Conservation (phyloP, 257 asterid genomes). For the Solanum gracilifrons region DNA sequence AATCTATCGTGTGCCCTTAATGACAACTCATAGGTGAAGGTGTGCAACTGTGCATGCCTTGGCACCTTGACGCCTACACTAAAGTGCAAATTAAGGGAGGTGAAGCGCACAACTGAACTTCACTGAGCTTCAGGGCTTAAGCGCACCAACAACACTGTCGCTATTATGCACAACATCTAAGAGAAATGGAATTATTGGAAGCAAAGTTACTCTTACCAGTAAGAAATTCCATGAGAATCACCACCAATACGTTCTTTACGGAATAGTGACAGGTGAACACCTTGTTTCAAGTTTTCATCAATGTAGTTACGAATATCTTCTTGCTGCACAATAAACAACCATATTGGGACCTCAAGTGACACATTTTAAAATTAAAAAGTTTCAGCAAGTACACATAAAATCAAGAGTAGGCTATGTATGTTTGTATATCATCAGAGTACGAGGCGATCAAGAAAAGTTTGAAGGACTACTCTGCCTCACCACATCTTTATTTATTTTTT, state of each 20-base stretch:
- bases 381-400: background rate
- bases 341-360: background rate
- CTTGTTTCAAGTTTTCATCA: slow-evolving; percentile 71
- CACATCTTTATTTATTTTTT: background rate
- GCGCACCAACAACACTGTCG: background rate
- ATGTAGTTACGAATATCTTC: slow-evolving; percentile 82
- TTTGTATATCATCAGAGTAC: background rate
- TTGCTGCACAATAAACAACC: slow-evolving; percentile 65
- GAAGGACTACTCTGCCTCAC: background rate
- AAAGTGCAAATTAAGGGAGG: background rate
- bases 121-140: background rate
- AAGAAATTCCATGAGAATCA: slow-evolving; percentile 85
- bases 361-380: background rate
- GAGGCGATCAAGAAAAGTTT: background rate
- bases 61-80: background rate
- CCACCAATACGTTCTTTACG: slow-evolving; percentile 92
- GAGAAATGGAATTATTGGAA: background rate
- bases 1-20: background rate
- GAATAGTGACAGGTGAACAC: slow-evolving; percentile 56
- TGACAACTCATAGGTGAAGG: background rate
- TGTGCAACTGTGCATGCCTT: background rate
- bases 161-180: background rate
- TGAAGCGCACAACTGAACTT: background rate
- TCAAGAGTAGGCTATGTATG: background rate
- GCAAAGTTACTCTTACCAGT: slow-evolving; percentile 47